phyloP scores from a whole-genome alignment of 768 basidiomycete species.

The Asterophora lycoperdoides region DNA sequence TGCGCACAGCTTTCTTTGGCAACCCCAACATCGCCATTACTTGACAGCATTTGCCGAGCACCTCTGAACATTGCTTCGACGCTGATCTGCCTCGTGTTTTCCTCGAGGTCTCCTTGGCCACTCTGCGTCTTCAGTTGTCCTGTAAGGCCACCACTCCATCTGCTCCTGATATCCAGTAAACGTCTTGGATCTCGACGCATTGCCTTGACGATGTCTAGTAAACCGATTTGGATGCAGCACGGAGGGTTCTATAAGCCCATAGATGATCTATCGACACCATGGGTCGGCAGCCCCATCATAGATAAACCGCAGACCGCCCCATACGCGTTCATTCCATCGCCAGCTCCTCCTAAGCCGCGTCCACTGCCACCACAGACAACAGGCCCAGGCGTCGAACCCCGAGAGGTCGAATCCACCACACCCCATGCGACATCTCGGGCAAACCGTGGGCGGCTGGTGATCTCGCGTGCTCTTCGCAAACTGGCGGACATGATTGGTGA shows the following conservation, averaged over 20 bases:
- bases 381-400: neutral
- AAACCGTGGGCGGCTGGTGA: neutral
- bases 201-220: neutral
- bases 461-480: conserved; percentile 3
- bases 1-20: too few relatives aligned
- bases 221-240: conserved; percentile 19
- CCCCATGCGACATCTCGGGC: neutral
- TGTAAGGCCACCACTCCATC: too few relatives aligned
- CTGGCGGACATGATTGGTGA: conserved; percentile 11
- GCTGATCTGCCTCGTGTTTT: too few relatives aligned
- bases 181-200: too few relatives aligned
- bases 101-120: too few relatives aligned
- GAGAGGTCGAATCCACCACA: neutral
- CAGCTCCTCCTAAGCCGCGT: too few relatives aligned
- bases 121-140: too few relatives aligned
- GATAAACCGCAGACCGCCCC: conserved; percentile 21
- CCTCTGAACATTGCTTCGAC: too few relatives aligned
- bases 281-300: conserved; percentile 22
- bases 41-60: too few relatives aligned
- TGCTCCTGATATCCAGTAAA: too few relatives aligned
- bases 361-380: neutral
- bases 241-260: conserved; percentile 28
- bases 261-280: conserved; percentile 20
- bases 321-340: conserved; percentile 17
- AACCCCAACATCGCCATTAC: too few relatives aligned